phyloP scores from a whole-genome alignment of 306 rosid species.

The Trifolium fragiferum region DNA sequence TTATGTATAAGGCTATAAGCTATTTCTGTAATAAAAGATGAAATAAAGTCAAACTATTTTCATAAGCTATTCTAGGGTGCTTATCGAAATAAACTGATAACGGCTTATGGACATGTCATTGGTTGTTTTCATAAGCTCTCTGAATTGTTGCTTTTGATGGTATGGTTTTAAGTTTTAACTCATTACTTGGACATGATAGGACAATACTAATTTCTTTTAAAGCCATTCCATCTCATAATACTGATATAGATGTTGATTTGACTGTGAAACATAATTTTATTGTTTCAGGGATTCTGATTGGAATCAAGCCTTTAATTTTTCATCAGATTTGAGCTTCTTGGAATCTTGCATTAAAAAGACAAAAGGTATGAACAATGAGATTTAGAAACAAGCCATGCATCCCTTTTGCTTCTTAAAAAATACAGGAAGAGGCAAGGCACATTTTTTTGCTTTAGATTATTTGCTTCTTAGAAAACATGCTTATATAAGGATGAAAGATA shows the following conservation, averaged over 20 bases:
- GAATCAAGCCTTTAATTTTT: constrained; percentile 85
- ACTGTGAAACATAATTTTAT: constrained; percentile 39
- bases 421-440: constrained; percentile 5
- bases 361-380: constrained; percentile 57
- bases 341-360: constrained; percentile 78
- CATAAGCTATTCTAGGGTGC: neutral
- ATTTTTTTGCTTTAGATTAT: constrained; percentile 22
- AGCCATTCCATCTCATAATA: constrained; percentile 9
- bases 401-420: constrained; percentile 37
- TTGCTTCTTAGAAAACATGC: too few species aligned
- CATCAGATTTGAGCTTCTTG: constrained; percentile 77
- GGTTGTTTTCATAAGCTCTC: neutral
- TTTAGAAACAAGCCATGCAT: constrained; percentile 13
- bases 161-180: neutral
- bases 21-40: neutral
- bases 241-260: neutral
- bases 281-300: constrained; percentile 84
- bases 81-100: too few species aligned
- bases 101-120: neutral
- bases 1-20: neutral
- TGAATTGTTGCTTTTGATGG: too few species aligned
- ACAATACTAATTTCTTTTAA: neutral
- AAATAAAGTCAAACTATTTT: neutral
- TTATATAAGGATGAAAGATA: constrained; percentile 15
- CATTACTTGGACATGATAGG: neutral